Conservation (phyloP, 2,329 filamentous ascomycete genomes). For the Orbilia blumenaviensis region DNA sequence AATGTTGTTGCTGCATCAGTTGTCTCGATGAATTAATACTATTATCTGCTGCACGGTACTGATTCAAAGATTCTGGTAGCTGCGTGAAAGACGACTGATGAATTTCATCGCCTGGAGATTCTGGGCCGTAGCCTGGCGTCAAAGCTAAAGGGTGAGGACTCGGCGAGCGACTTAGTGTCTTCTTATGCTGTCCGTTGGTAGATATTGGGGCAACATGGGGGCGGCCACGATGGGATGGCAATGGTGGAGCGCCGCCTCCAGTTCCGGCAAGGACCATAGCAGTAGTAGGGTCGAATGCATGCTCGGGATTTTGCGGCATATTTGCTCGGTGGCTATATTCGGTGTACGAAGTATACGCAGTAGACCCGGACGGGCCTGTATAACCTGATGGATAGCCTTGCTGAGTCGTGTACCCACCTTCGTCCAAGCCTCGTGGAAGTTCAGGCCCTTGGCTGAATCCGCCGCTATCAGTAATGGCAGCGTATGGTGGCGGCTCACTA, state of each 20-base stretch:
- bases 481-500: constrained; percentile 46
- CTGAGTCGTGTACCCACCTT: constrained; percentile 11
- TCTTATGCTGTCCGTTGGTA: constrained; percentile 23
- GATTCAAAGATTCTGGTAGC: neutral
- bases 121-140: constrained; percentile 43
- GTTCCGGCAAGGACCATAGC: constrained; percentile 40
- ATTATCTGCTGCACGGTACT: constrained; percentile 37
- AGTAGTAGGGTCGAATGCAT: constrained; percentile 47
- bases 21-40: constrained; percentile 28
- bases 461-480: constrained; percentile 26
- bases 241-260: constrained; percentile 25
- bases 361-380: neutral
- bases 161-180: constrained; percentile 31
- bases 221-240: constrained; percentile 39
- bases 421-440: constrained; percentile 6
- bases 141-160: constrained; percentile 41
- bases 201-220: constrained; percentile 34
- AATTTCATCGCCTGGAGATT: constrained; percentile 27
- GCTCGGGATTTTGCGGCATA: constrained; percentile 43
- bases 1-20: constrained; percentile 40
- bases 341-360: constrained; percentile 36
- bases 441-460: constrained; percentile 12
- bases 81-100: constrained; percentile 22
- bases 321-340: constrained; percentile 37
- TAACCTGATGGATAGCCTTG: constrained; percentile 18